Conservation (phyloP, 768 basidiomycete genomes). For the Boletus sp. region DNA sequence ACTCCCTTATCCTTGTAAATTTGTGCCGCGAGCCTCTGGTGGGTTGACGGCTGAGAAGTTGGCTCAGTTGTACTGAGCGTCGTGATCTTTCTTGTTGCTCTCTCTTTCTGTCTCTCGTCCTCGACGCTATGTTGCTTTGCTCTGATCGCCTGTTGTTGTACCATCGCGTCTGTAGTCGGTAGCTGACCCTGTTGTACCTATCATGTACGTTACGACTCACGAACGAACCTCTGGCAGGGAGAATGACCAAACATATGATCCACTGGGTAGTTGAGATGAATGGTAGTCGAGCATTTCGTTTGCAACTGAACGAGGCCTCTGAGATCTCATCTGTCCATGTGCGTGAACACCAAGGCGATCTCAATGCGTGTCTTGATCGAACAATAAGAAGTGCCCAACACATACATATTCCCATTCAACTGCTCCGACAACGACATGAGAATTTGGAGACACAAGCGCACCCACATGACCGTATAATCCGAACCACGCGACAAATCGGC, state of each 20-base stretch:
- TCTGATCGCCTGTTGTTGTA: not conserved
- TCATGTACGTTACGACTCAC: not conserved
- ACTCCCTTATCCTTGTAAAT: slow-evolving; percentile 22
- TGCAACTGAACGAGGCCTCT: no score
- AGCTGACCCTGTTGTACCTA: not conserved
- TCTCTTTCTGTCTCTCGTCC: not conserved
- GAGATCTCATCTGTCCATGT: no score
- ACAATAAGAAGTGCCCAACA: no score
- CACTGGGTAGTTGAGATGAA: not conserved
- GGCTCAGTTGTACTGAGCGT: slow-evolving; percentile 18
- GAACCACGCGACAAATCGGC: no score
- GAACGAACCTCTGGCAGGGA: not conserved
- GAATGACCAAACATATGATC: not conserved
- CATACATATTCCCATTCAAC: no score
- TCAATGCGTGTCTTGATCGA: no score
- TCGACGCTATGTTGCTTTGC: not conserved
- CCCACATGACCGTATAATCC: no score
- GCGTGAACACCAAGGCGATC: no score
- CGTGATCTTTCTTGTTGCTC: not conserved
- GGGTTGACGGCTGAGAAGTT: slow-evolving; percentile 18
- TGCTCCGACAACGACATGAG: no score
- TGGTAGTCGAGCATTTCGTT: no score
- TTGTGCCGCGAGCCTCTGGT: slow-evolving; percentile 23
- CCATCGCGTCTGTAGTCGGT: not conserved
- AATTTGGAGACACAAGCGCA: no score